Evolutionary conservation across 306 rosid genomes (phyloP).

Genomic region (Herpetospermum pedunculosum): DNA sequence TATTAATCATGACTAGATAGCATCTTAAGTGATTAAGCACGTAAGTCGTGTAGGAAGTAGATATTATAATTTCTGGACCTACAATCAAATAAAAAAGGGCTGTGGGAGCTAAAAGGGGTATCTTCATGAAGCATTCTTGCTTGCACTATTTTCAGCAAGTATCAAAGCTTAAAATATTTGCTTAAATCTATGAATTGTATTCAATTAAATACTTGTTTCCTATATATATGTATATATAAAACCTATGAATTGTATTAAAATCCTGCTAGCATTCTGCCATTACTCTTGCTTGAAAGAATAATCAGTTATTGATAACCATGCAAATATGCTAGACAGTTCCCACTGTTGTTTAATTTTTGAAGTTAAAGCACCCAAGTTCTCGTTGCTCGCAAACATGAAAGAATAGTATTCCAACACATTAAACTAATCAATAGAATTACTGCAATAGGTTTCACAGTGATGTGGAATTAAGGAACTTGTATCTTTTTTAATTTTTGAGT

Average conservation of each 20-base stretch:
- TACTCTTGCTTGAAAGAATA: background rate
- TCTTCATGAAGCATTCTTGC: background rate
- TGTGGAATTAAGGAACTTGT: background rate
- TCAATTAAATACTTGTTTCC: background rate
- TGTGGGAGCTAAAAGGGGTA: background rate
- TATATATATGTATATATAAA: background rate
- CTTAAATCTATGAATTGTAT: background rate
- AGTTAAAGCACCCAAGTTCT: background rate
- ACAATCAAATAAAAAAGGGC: background rate
- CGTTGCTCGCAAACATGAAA: background rate
- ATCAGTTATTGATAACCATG: background rate
- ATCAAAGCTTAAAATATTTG: background rate
- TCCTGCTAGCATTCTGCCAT: background rate
- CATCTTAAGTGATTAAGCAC: background rate
- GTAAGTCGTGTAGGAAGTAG: background rate
- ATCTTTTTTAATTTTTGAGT: background rate
- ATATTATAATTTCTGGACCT: background rate
- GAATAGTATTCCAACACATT: background rate
- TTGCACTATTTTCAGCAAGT: background rate
- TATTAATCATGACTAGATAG: background rate
- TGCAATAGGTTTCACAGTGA: background rate
- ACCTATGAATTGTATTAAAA: background rate
- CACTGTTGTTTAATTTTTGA: background rate
- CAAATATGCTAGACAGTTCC: background rate
- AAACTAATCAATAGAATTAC: background rate